A percentile compares a stretch with the other conserved stretches of the same genome.
Evolutionary conservation across 805 yeast genomes (phyloP).

Genomic region (Metschnikowia cubensis): DNA sequence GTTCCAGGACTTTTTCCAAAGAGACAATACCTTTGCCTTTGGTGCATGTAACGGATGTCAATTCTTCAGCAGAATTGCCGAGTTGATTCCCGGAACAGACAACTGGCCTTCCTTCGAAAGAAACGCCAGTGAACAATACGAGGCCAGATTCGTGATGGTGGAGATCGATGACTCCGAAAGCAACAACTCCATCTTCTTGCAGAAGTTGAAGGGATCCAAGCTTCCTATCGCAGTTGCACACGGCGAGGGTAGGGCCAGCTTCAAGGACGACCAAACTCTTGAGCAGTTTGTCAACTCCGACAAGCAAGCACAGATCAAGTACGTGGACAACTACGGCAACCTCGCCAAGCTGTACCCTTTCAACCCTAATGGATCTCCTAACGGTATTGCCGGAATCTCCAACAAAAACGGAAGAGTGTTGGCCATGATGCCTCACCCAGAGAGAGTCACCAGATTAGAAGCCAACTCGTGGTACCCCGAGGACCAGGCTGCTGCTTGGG

Average conservation of each 20-base stretch:
- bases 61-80: constrained; percentile 81
- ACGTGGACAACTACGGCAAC: constrained; percentile 87
- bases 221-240: constrained; percentile 98
- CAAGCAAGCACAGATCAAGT: constrained; percentile 66
- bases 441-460: constrained; percentile 84
- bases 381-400: constrained; percentile 88
- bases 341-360: constrained; percentile 80
- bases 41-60: constrained; percentile 99
- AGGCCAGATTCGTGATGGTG: constrained; percentile 89
- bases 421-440: constrained; percentile 99
- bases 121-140: constrained; percentile 90
- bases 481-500: constrained; percentile 60
- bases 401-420: constrained; percentile 91
- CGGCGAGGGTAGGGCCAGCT: constrained; percentile 93
- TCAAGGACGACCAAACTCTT: constrained; percentile 45
- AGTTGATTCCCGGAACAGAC: constrained; percentile 87
- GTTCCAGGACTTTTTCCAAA: constrained; percentile 77
- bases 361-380: constrained; percentile 95
- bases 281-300: constrained; percentile 41
- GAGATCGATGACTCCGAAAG: constrained; percentile 57
- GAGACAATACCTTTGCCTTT: constrained; percentile 90
- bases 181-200: constrained; percentile 64
- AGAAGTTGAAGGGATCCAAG: constrained; percentile 89
- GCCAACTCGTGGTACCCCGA: constrained; percentile 87
- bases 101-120: constrained; percentile 95